A percentile compares a stretch with the other conserved stretches of the same genome.
phyloP scores from a whole-genome alignment of 2,329 filamentous ascomycete species.

The Fusarium agapanthi region DNA sequence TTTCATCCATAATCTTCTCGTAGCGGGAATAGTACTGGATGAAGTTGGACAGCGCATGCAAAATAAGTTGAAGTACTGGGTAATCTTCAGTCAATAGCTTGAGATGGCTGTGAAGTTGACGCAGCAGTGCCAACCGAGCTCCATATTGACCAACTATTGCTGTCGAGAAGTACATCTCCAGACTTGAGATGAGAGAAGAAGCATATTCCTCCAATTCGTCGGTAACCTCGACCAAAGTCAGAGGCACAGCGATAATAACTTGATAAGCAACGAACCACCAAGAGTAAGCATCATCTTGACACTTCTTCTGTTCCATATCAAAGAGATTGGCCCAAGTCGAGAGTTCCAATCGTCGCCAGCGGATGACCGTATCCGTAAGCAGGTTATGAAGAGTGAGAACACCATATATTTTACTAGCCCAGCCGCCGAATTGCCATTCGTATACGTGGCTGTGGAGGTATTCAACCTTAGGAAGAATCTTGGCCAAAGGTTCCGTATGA shows the following conservation, averaged over 20 bases:
- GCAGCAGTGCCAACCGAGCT: conserved; percentile 75
- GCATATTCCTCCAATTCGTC: conserved; percentile 71
- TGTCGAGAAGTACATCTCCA: conserved; percentile 81
- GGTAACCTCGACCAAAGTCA: conserved; percentile 68
- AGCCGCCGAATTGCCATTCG: conserved; percentile 89
- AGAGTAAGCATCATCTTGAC: conserved; percentile 78
- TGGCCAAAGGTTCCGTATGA: conserved; percentile 85
- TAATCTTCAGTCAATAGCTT: conserved; percentile 67
- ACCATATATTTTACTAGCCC: conserved; percentile 83
- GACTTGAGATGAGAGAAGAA: conserved; percentile 74
- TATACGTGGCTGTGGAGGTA: conserved; percentile 86
- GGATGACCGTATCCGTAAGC: conserved; percentile 81
- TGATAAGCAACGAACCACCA: conserved; percentile 99
- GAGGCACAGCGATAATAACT: conserved; percentile 79
- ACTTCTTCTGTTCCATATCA: conserved; percentile 82
- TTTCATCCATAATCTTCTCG: conserved; percentile 69
- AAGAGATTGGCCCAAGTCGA: conserved; percentile 91
- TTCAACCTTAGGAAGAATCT: conserved; percentile 85
- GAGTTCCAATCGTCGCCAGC: conserved; percentile 90
- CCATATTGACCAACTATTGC: conserved; percentile 85
- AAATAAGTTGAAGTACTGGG: conserved; percentile 65
- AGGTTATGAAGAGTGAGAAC: conserved; percentile 76
- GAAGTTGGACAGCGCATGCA: conserved; percentile 77
- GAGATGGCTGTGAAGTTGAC: conserved; percentile 72
- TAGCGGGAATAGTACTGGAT: conserved; percentile 79